phyloP scores from a whole-genome alignment of 2,329 filamentous ascomycete species.

The Fusarium dimerum region DNA sequence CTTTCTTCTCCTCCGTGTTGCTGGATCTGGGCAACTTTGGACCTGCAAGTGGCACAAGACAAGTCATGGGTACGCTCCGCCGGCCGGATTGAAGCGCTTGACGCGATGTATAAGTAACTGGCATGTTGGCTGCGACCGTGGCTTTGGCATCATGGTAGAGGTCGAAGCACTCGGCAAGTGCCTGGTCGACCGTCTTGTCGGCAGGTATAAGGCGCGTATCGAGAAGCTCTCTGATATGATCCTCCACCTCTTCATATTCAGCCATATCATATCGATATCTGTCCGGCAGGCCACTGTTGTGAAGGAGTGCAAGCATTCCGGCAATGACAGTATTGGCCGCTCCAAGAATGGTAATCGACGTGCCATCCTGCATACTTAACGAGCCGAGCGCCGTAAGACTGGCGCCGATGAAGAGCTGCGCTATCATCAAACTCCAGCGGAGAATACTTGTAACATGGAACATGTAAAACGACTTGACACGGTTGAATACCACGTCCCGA shows the following conservation, averaged over 20 bases:
- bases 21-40: constrained; percentile 4
- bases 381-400: constrained; percentile 52
- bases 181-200: constrained; percentile 45
- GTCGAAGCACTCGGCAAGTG: constrained; percentile 49
- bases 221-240: constrained; percentile 51
- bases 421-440: constrained; percentile 48
- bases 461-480: constrained; percentile 45
- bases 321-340: constrained; percentile 52
- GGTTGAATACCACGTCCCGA: constrained; percentile 46
- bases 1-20: constrained; percentile 10
- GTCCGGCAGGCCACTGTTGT: constrained; percentile 56
- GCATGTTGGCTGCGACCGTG: constrained; percentile 49
- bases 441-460: constrained; percentile 45
- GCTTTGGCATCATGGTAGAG: constrained; percentile 47
- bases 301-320: constrained; percentile 51
- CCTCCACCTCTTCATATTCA: constrained; percentile 52
- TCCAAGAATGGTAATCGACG: constrained; percentile 50
- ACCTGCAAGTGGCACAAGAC: constrained; percentile 2
- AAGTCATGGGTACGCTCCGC: constrained; percentile 4
- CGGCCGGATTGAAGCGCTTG: constrained; percentile 12
- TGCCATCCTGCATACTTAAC: constrained; percentile 37
- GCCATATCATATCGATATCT: constrained; percentile 51
- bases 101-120: constrained; percentile 41
- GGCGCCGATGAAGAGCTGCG: constrained; percentile 51
- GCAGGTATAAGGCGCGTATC: constrained; percentile 48